Conservation (phyloP, 495 filamentous ascomycete species). For the Penicillium coprophilum region DNA sequence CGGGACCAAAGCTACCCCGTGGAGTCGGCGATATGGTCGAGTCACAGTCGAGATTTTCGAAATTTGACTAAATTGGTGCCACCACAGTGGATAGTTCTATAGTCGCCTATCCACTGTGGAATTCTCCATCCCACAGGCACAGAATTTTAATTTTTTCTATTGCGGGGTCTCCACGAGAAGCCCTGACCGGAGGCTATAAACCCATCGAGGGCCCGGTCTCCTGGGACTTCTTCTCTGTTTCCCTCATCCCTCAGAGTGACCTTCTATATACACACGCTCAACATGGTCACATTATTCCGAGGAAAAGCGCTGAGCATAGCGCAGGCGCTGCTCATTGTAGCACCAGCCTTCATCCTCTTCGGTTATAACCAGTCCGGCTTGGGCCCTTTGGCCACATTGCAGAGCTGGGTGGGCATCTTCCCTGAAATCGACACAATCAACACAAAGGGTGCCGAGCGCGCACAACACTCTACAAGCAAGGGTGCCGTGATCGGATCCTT, state of each 20-base stretch:
- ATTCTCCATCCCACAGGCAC: slow-evolving; percentile 3
- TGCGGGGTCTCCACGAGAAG: slow-evolving; percentile 14
- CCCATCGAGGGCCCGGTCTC: neutral
- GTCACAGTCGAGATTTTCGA: slow-evolving; percentile 2
- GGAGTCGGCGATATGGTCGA: slow-evolving; percentile 10
- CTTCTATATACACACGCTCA: neutral
- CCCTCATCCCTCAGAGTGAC: slow-evolving; percentile 1
- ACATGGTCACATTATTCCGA: slow-evolving; percentile 8
- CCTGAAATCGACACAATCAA: slow-evolving; percentile 36
- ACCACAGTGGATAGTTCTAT: neutral
- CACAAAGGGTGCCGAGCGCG: slow-evolving; percentile 21
- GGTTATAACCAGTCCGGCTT: slow-evolving; percentile 36
- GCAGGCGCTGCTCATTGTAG: slow-evolving; percentile 33
- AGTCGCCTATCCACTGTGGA: slow-evolving; percentile 6
- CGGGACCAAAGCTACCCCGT: slow-evolving; percentile 7
- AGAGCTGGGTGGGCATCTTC: slow-evolving; percentile 32
- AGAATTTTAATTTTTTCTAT: neutral
- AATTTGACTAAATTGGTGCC: neutral
- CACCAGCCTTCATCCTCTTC: slow-evolving; percentile 36
- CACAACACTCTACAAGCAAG: slow-evolving; percentile 32
- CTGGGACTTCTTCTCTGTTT: neutral
- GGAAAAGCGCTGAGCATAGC: slow-evolving; percentile 25
- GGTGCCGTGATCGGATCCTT: slow-evolving; percentile 44
- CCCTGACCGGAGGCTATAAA: slow-evolving; percentile 4
- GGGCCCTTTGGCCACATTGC: slow-evolving; percentile 28